phyloP scores from a whole-genome alignment of 257 asterid species.

The Fraxinus americana region DNA sequence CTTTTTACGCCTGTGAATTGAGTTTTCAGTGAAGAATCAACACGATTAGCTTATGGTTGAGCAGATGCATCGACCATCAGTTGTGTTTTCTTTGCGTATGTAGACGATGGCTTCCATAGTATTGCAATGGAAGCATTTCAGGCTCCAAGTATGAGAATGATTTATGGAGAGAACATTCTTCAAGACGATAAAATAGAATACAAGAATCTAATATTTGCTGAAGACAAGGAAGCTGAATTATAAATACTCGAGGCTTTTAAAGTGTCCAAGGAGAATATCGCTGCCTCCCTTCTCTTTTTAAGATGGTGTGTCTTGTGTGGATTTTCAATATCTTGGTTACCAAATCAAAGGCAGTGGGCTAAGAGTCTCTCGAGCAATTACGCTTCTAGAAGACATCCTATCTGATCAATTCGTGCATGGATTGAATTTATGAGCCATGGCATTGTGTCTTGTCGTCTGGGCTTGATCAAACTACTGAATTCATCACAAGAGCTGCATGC shows the following conservation, averaged over 20 bases:
- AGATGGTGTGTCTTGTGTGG: constrained; percentile 71
- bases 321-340: constrained; percentile 58
- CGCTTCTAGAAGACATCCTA: constrained; percentile 30
- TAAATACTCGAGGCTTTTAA: constrained; percentile 48
- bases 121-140: constrained; percentile 92
- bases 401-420: background rate
- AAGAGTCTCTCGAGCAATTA: constrained; percentile 53
- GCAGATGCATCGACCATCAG: constrained; percentile 77
- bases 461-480: background rate
- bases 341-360: constrained; percentile 71
- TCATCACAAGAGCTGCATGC: background rate
- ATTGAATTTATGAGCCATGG: background rate
- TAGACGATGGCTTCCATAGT: constrained; percentile 45
- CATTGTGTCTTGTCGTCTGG: background rate
- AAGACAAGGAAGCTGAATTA: constrained; percentile 48
- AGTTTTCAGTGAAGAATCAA: constrained; percentile 70
- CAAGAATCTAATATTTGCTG: constrained; percentile 55
- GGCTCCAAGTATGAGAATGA: constrained; percentile 79
- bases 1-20: constrained; percentile 17
- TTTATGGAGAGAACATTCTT: constrained; percentile 52
- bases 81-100: constrained; percentile 68
- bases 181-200: constrained; percentile 48
- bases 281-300: constrained; percentile 62
- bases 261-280: constrained; percentile 44
- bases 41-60: constrained; percentile 60